Percentiles rank a stretch among this genome's conserved stretches.
phyloP scores from a whole-genome alignment of 345 rosid genomes.

The Erodium maritimum region DNA sequence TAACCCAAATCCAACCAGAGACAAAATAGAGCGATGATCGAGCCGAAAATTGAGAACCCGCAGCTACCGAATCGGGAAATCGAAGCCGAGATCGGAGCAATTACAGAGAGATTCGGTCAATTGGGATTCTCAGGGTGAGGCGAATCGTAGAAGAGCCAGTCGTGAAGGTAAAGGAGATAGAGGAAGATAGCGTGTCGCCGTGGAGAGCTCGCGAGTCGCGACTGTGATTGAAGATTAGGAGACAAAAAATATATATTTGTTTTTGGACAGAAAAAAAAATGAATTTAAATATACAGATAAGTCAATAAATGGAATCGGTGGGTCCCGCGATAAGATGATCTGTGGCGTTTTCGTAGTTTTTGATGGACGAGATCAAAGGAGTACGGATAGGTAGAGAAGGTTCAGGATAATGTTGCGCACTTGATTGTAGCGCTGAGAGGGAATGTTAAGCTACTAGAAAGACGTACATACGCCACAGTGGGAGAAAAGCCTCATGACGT shows the following conservation, averaged over 20 bases:
- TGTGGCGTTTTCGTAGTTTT: too few species aligned
- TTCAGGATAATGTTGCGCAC: not conserved
- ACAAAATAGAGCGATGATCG: too few species aligned
- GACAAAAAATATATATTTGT: too few species aligned
- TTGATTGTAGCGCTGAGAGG: not conserved
- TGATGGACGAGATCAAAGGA: too few species aligned
- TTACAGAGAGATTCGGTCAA: not conserved
- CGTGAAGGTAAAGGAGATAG: too few species aligned
- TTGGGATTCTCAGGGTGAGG: not conserved
- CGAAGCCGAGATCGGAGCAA: not conserved
- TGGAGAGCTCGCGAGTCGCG: too few species aligned
- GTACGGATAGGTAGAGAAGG: not conserved
- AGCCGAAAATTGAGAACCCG: too few species aligned
- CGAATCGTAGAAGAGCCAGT: too few species aligned
- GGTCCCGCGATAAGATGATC: not conserved
- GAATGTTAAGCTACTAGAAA: not conserved
- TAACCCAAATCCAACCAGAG: not conserved
- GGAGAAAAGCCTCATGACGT: not conserved
- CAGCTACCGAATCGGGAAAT: not conserved
- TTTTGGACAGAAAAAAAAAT: too few species aligned
- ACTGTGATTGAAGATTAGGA: too few species aligned
- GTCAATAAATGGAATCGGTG: not conserved
- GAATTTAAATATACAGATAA: too few species aligned
- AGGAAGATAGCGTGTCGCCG: too few species aligned
- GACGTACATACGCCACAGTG: not conserved